Percentiles rank a stretch among this genome's conserved stretches.
These are phyloP conservation scores for Paradendryphiella salina DNA, from an alignment of 2,329 filamentous ascomycete genomes.

Conservation along the genomic window DNA sequence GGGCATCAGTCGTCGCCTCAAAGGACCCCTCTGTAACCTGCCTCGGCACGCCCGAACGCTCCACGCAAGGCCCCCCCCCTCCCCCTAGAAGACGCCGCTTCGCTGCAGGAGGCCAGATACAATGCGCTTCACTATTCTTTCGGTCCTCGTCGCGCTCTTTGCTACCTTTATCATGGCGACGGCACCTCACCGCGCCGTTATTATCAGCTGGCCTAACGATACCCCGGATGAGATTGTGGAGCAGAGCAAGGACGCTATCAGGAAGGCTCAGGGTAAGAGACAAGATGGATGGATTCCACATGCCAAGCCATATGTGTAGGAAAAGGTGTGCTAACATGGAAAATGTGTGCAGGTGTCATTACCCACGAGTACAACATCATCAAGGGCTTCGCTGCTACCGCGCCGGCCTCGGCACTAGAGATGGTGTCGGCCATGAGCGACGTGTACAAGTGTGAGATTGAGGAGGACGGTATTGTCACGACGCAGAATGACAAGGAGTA, in stretches of 20 bases:
- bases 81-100: background rate
- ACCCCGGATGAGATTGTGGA: slow-evolving; percentile 70
- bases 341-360: slow-evolving; percentile 45
- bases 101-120: slow-evolving; percentile 21
- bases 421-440: slow-evolving; percentile 66
- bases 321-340: slow-evolving; percentile 44
- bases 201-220: slow-evolving; percentile 74
- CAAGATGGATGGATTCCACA: background rate
- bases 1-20: too few species aligned
- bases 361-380: slow-evolving; percentile 71
- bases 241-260: slow-evolving; percentile 71
- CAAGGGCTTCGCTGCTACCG: slow-evolving; percentile 78
- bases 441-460: slow-evolving; percentile 67
- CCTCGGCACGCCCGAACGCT: too few species aligned
- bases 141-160: slow-evolving; percentile 62
- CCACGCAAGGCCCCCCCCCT: background rate
- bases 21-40: too few species aligned
- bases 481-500: slow-evolving; percentile 37
- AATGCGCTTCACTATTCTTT: slow-evolving; percentile 68
- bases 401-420: slow-evolving; percentile 69
- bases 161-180: slow-evolving; percentile 65
- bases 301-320: too few species aligned
- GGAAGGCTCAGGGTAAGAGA: slow-evolving; percentile 65
- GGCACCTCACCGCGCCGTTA: slow-evolving; percentile 67
- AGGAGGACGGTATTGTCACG: slow-evolving; percentile 72